phyloP scores from a whole-genome alignment of 192 early-diverging fungal species.

The Podila verticillata region DNA sequence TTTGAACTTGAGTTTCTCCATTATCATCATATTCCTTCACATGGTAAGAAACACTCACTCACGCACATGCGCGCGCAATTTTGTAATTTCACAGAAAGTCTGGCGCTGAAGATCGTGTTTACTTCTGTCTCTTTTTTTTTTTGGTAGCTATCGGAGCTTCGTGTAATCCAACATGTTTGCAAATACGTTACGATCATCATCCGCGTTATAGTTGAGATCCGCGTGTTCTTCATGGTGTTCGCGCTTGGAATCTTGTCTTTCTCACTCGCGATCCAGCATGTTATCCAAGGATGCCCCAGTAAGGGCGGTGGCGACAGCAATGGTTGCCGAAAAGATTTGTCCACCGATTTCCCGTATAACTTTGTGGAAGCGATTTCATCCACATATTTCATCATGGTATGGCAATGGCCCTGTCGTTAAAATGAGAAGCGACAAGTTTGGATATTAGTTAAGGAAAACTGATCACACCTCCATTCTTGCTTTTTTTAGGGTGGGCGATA shows the following conservation, averaged over 20 bases:
- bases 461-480: background rate
- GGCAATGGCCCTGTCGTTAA: background rate
- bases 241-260: constrained; percentile 7
- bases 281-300: background rate
- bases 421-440: too few relatives aligned
- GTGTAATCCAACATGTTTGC: background rate
- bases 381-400: constrained; percentile 14
- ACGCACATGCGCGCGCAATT: too few relatives aligned
- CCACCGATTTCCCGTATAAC: background rate
- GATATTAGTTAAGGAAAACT: too few relatives aligned
- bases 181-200: background rate
- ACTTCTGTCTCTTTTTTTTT: background rate
- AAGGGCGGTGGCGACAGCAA: background rate
- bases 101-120: too few relatives aligned
- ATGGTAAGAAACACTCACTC: background rate
- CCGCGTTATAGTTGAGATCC: background rate
- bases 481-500: constrained; percentile 13
- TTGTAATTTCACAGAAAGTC: too few relatives aligned
- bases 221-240: background rate
- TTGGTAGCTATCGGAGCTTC: constrained; percentile 11
- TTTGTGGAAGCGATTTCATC: constrained; percentile 8
- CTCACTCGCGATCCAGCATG: constrained; percentile 7
- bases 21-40: background rate
- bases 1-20: background rate
- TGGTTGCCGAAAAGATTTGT: background rate